phyloP scores from a whole-genome alignment of 106 monocot genomes.

The Dendrobium catenatum region DNA sequence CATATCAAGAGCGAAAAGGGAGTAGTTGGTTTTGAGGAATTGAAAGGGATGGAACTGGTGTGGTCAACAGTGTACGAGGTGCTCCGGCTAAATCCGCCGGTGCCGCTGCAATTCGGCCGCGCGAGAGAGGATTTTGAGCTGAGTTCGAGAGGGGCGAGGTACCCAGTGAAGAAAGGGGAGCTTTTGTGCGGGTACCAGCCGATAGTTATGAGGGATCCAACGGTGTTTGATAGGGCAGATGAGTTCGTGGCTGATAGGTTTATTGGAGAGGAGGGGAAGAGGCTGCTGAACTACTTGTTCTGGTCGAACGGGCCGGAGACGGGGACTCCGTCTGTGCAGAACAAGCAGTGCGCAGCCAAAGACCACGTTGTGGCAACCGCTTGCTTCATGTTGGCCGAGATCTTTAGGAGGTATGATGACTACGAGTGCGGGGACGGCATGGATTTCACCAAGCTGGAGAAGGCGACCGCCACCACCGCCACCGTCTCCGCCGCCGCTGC shows the following conservation, averaged over 20 bases:
- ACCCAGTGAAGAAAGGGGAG: neutral
- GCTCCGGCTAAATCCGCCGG: slow-evolving; percentile 67
- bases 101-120: slow-evolving; percentile 59
- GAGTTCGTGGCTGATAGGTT: too few relatives aligned
- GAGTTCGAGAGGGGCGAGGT: slow-evolving; percentile 31
- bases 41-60: slow-evolving; percentile 57
- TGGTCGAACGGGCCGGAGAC: too few relatives aligned
- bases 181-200: too few relatives aligned
- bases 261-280: too few relatives aligned
- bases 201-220: too few relatives aligned
- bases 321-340: too few relatives aligned
- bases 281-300: too few relatives aligned
- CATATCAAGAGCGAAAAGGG: slow-evolving; percentile 13
- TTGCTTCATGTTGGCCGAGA: slow-evolving; percentile 49
- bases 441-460: slow-evolving; percentile 1
- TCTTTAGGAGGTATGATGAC: slow-evolving; percentile 45
- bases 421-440: slow-evolving; percentile 34
- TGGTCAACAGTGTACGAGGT: slow-evolving; percentile 58
- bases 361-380: slow-evolving; percentile 15
- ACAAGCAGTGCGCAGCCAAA: too few relatives aligned
- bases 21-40: slow-evolving; percentile 19
- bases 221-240: too few relatives aligned
- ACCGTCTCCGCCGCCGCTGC: neutral
- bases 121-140: slow-evolving; percentile 50
- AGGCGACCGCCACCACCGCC: neutral